Percentiles rank a stretch among this genome's conserved stretches.
These are phyloP conservation scores for Saccharum officinarum DNA, from an alignment of 176 grass and related monocot species.

Conservation along the genomic window DNA sequence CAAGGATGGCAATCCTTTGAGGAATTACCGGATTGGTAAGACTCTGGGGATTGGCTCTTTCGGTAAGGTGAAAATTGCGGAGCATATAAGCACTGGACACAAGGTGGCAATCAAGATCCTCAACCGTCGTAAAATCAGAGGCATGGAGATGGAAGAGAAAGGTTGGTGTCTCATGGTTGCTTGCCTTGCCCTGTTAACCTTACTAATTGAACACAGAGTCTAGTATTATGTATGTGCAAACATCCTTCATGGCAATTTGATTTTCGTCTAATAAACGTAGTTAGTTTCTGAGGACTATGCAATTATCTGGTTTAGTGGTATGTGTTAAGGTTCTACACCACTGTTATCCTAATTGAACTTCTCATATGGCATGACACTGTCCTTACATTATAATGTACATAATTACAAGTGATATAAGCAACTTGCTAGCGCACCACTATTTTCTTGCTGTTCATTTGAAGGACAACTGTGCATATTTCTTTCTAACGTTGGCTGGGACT, in stretches of 20 bases:
- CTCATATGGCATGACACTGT: not conserved
- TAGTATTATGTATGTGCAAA: not conserved
- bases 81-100: constrained; percentile 57
- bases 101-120: constrained; percentile 68
- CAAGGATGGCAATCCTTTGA: constrained; percentile 46
- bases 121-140: constrained; percentile 59
- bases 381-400: not conserved
- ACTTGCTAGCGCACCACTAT: not conserved
- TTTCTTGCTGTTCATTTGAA: not conserved
- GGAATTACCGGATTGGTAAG: constrained; percentile 58
- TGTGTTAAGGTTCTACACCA: not conserved
- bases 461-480: not conserved
- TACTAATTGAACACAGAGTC: not conserved
- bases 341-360: not conserved
- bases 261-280: not conserved
- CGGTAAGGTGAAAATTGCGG: constrained; percentile 63
- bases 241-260: not conserved
- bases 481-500: not conserved
- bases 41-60: constrained; percentile 63
- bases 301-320: not conserved
- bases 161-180: constrained; percentile 22
- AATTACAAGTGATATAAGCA: not conserved
- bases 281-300: not conserved
- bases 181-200: not conserved
- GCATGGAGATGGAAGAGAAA: constrained; percentile 72